These are phyloP conservation scores for Niebla homalea DNA, from an alignment of 495 filamentous ascomycete species.

Conservation along the genomic window DNA sequence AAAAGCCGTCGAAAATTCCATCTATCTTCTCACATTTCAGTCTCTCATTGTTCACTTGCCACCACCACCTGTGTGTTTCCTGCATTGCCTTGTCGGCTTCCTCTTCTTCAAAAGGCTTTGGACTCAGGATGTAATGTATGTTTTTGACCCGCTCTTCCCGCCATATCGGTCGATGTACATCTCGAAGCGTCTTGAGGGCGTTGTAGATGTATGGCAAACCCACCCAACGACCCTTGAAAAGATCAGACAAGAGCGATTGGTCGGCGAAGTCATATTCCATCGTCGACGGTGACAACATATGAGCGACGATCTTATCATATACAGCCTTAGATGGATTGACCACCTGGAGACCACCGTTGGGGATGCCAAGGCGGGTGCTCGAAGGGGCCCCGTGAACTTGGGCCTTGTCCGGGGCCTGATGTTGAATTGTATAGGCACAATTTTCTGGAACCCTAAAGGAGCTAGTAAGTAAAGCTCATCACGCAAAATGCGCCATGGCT, in stretches of 20 bases:
- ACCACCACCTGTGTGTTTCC: slow-evolving; percentile 56
- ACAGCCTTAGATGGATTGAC: slow-evolving; percentile 45
- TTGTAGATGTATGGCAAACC: slow-evolving; percentile 69
- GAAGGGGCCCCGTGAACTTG: slow-evolving; percentile 40
- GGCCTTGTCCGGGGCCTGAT: slow-evolving; percentile 40
- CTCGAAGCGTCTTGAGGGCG: slow-evolving; percentile 64
- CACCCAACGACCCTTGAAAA: slow-evolving; percentile 57
- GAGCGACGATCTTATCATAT: slow-evolving; percentile 42
- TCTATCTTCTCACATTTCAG: slow-evolving; percentile 31
- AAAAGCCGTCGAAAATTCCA: slow-evolving; percentile 20
- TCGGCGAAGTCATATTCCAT: slow-evolving; percentile 59
- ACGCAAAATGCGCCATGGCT: slow-evolving; percentile 5
- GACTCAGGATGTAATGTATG: slow-evolving; percentile 65
- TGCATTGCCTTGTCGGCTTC: slow-evolving; percentile 31
- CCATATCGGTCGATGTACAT: slow-evolving; percentile 63
- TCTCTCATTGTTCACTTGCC: slow-evolving; percentile 41
- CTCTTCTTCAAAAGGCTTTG: slow-evolving; percentile 77
- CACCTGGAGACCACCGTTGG: slow-evolving; percentile 64
- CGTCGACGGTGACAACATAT: slow-evolving; percentile 29
- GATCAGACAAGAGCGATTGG: slow-evolving; percentile 54
- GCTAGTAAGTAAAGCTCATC: slow-evolving; percentile 2
- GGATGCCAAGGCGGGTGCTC: slow-evolving; percentile 44
- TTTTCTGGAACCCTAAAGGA: slow-evolving; percentile 46
- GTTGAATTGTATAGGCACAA: slow-evolving; percentile 65
- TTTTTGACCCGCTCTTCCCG: slow-evolving; percentile 63